A percentile compares a stretch with the other conserved stretches of the same genome.
phyloP scores from a whole-genome alignment of 805 yeast species.

The Isabelozyma heimii region DNA sequence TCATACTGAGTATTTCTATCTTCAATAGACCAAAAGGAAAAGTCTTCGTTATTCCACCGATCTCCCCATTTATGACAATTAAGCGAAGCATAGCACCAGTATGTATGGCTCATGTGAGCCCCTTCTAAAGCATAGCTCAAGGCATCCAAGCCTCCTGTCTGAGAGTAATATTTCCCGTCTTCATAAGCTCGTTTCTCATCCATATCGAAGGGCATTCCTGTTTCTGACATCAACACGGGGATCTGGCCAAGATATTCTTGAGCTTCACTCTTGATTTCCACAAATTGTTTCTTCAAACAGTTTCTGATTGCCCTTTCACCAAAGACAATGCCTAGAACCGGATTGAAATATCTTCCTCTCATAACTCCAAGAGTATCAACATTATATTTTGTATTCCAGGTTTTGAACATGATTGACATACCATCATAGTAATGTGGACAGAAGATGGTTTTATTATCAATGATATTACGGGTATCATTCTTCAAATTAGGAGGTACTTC shows the following conservation, averaged over 20 bases:
- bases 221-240: slow-evolving; percentile 84
- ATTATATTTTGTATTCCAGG: slow-evolving; percentile 80
- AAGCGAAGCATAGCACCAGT: slow-evolving; percentile 78
- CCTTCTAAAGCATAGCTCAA: slow-evolving; percentile 76
- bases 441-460: slow-evolving; percentile 65
- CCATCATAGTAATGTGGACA: slow-evolving; percentile 96
- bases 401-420: slow-evolving; percentile 84
- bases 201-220: slow-evolving; percentile 98
- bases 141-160: slow-evolving; percentile 83
- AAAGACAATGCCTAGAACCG: slow-evolving; percentile 69
- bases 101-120: slow-evolving; percentile 65
- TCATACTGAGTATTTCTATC: slow-evolving; percentile 37
- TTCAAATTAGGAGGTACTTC: slow-evolving; percentile 69
- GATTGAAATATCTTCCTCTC: slow-evolving; percentile 71
- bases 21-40: slow-evolving; percentile 79
- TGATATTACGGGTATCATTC: slow-evolving; percentile 42
- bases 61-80: slow-evolving; percentile 89
- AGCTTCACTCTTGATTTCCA: slow-evolving; percentile 66
- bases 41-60: slow-evolving; percentile 90
- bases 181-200: slow-evolving; percentile 70
- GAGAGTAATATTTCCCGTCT: slow-evolving; percentile 67
- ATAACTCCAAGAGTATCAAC: slow-evolving; percentile 89
- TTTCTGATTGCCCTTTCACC: slow-evolving; percentile 80
- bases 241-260: slow-evolving; percentile 58
- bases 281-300: slow-evolving; percentile 65